A percentile compares a stretch with the other conserved stretches of the same genome.
Conservation (phyloP, 2,329 filamentous ascomycete genomes). For the Calycina herbarum region DNA sequence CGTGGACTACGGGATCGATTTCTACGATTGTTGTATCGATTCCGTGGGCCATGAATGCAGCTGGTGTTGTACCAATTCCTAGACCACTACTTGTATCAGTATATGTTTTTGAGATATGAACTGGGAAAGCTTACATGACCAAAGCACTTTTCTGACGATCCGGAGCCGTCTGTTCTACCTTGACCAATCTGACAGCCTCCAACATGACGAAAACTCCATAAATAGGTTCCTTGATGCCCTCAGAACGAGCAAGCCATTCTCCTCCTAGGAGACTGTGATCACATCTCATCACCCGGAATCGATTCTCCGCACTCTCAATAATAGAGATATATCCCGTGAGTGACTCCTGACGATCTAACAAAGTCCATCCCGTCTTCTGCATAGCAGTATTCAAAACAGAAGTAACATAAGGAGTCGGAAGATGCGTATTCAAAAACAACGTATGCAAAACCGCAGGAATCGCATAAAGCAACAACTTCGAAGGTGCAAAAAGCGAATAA, state of each 20-base stretch:
- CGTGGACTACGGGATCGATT: conserved; percentile 85
- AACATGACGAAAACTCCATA: conserved; percentile 97
- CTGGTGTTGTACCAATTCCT: conserved; percentile 88
- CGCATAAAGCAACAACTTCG: conserved; percentile 63
- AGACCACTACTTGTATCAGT: conserved; percentile 62
- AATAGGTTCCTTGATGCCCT: conserved; percentile 82
- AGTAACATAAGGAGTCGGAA: conserved; percentile 61
- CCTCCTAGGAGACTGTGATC: conserved; percentile 94
- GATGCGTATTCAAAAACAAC: conserved; percentile 71
- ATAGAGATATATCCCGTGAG: conserved; percentile 92
- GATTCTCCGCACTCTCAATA: conserved; percentile 68
- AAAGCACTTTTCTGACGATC: conserved; percentile 76
- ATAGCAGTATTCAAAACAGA: conserved; percentile 66
- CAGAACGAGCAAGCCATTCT: conserved; percentile 74
- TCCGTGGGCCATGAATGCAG: conserved; percentile 81
- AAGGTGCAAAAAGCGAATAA: conserved; percentile 69
- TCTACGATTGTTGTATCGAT: conserved; percentile 94
- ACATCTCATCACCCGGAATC: conserved; percentile 82
- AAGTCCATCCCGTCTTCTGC: conserved; percentile 63
- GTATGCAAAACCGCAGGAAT: conserved; percentile 75
- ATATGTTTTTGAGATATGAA: conserved; percentile 1
- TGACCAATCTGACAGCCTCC: conserved; percentile 82
- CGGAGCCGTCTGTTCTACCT: conserved; percentile 52
- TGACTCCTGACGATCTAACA: conserved; percentile 82
- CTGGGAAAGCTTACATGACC: conserved; percentile 66